Base-by-base conservation (phyloP, 768 basidiomycete genomes). In the Leccinum rimulosum region DNA sequence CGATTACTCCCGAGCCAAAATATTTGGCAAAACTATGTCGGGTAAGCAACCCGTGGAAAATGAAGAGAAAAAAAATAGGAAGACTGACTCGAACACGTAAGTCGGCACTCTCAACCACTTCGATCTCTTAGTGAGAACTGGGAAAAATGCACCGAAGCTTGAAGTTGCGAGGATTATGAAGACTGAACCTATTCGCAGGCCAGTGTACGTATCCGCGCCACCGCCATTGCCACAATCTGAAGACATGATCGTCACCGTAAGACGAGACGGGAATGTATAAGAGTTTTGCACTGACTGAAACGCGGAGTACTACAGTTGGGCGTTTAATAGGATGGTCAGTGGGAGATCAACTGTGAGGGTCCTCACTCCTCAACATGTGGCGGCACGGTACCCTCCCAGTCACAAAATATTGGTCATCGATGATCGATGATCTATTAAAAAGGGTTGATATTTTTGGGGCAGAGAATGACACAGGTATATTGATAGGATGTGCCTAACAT, bases 1-100 rank as follows among this genome's bases (percentile, higher is more conserved):
- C 89, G 65, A 93, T 92, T 52, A 93, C 89, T 27, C 93, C 93
- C 14, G 91, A 93, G 28, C 93, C 93, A 73, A 95, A 95, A 72
- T 88, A 93, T 73, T 93, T 94, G 33, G 90, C 87, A 70, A 94
- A 91, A 53, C 89, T 90, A 58, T 19, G 17, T 45, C 9, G 28
- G 50, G 56, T 68, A 11, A 66, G 54, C 3, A 62, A 10, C n/a
- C 31, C 7, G 14, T 3, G 15, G 4, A 28, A 12, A 5, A n/a
- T 6, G 35, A 8, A 25, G 33, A 15, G 52, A 12, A 22, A 36
- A 15, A 54, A 1, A 74, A 10, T 3, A n/a, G 38, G n/a, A 43
- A 40, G 22, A 63, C 88, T 30, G 55, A 91, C 91, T 95, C 87
- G 60, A 90, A 93, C 3, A 87, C 72, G 38, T 69, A 57, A 51